These are phyloP conservation scores for Thozetella sp. DNA, from an alignment of 495 filamentous ascomycete species.

Conservation along the genomic window DNA sequence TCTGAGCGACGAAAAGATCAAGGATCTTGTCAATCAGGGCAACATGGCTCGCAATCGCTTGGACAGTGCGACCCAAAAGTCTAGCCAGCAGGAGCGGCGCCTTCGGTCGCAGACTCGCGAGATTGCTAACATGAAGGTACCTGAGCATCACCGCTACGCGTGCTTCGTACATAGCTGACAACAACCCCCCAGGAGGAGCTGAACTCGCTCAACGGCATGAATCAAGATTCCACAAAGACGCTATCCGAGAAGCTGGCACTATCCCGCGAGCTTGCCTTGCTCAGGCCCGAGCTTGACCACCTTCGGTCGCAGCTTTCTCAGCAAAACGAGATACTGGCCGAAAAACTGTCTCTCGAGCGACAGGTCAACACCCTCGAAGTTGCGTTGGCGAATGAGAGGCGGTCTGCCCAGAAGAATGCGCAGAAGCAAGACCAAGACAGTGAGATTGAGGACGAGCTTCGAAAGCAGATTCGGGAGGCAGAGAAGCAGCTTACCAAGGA, in stretches of 20 bases:
- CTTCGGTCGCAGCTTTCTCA: conserved; percentile 68
- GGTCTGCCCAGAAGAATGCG: conserved; percentile 60
- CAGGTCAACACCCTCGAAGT: conserved; percentile 75
- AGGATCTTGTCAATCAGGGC: conserved; percentile 57
- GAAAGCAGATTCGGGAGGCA: conserved; percentile 43
- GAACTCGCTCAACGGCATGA: conserved; percentile 58
- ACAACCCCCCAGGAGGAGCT: conserved; percentile 63
- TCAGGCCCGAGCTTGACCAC: conserved; percentile 80
- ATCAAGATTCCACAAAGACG: conserved; percentile 67
- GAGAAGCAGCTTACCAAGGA: conserved; percentile 55
- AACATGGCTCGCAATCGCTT: conserved; percentile 61
- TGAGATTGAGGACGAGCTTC: conserved; percentile 43
- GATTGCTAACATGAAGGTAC: conserved; percentile 68
- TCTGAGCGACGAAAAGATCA: conserved; percentile 56
- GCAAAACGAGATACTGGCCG: conserved; percentile 65
- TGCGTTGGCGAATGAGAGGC: conserved; percentile 78
- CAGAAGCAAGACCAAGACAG: conserved; percentile 47
- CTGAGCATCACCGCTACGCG: conserved; percentile 5
- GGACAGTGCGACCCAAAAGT: conserved; percentile 54
- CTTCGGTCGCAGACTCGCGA: conserved; percentile 62
- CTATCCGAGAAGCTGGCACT: conserved; percentile 78
- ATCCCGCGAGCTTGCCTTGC: conserved; percentile 65
- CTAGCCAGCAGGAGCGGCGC: conserved; percentile 55
- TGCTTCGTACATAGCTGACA: conserved; percentile 13
- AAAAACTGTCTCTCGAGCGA: conserved; percentile 75